Conservation (phyloP, 192 early-diverging fungal genomes). For the Linnemannia hyalina region DNA sequence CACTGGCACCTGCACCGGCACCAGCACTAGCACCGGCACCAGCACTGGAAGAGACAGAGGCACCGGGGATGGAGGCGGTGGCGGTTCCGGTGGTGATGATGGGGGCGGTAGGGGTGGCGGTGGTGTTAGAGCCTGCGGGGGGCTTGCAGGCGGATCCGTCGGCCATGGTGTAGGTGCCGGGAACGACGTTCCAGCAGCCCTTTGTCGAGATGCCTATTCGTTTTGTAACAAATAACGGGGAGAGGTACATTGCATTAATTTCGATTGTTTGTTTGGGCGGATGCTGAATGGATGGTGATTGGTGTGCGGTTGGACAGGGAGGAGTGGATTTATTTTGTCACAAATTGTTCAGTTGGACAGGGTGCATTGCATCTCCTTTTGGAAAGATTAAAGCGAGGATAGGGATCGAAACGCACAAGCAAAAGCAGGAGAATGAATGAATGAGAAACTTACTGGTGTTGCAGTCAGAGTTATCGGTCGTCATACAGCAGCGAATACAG, state of each 20-base stretch:
- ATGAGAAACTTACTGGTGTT: conserved; percentile 29
- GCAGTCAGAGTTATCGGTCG: conserved; percentile 19
- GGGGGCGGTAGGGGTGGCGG: background rate
- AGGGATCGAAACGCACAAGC: background rate
- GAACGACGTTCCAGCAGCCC: conserved; percentile 54
- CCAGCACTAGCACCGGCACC: background rate
- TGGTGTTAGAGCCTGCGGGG: background rate
- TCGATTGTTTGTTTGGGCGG: background rate
- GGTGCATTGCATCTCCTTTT: background rate
- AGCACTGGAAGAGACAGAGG: background rate
- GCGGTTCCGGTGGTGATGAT: background rate
- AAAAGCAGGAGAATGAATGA: background rate
- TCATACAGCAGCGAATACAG: conserved; percentile 61
- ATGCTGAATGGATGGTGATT: background rate
- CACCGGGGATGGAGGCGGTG: background rate
- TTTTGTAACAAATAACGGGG: background rate
- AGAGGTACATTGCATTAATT: background rate
- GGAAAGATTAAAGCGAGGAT: background rate
- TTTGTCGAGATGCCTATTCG: conserved; percentile 35
- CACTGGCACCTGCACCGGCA: background rate
- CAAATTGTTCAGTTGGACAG: background rate
- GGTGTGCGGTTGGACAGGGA: background rate
- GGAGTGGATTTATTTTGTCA: no score
- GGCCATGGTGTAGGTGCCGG: conserved; percentile 41
- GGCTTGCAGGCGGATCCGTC: conserved; percentile 26